These are phyloP conservation scores for Crassisporium funariophilum DNA, from an alignment of 768 basidiomycete species.

Conservation along the genomic window DNA sequence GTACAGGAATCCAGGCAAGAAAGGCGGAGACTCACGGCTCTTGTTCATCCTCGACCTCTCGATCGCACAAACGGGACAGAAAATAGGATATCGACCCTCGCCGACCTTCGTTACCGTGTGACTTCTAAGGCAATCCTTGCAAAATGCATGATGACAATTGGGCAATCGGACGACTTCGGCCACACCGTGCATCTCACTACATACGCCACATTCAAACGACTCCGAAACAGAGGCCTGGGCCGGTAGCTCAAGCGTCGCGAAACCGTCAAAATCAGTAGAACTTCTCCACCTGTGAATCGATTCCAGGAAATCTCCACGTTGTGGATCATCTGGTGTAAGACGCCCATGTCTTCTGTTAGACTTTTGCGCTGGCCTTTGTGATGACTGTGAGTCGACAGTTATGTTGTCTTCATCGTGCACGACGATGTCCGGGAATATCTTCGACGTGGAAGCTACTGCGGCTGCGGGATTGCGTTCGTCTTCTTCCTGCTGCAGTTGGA, in stretches of 20 bases:
- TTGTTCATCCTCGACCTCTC: slow-evolving; percentile 35
- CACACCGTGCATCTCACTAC: slow-evolving; percentile 49
- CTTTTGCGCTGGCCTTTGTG: not conserved
- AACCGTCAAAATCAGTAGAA: too few species aligned
- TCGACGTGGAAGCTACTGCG: slow-evolving; percentile 2
- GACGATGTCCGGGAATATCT: not conserved
- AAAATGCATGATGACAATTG: slow-evolving; percentile 53
- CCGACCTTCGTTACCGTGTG: slow-evolving; percentile 48
- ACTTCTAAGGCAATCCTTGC: slow-evolving; percentile 50
- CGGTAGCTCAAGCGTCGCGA: slow-evolving; percentile 20
- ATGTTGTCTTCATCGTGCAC: too few species aligned
- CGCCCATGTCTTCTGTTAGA: too few species aligned
- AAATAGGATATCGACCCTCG: slow-evolving; percentile 58
- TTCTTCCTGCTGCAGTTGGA: slow-evolving; percentile 38
- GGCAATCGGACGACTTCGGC: slow-evolving; percentile 44
- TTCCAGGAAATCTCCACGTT: too few species aligned
- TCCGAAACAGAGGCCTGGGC: slow-evolving; percentile 17
- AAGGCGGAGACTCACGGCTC: slow-evolving; percentile 14
- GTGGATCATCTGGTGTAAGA: too few species aligned
- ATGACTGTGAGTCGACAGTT: too few species aligned
- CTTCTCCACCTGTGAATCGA: too few species aligned
- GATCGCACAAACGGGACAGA: slow-evolving; percentile 58
- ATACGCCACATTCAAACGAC: slow-evolving; percentile 55
- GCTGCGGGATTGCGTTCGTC: slow-evolving; percentile 34
- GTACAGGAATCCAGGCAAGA: not conserved